phyloP scores from a whole-genome alignment of 2,329 filamentous ascomycete species.

The Hypoxylon sp. region DNA sequence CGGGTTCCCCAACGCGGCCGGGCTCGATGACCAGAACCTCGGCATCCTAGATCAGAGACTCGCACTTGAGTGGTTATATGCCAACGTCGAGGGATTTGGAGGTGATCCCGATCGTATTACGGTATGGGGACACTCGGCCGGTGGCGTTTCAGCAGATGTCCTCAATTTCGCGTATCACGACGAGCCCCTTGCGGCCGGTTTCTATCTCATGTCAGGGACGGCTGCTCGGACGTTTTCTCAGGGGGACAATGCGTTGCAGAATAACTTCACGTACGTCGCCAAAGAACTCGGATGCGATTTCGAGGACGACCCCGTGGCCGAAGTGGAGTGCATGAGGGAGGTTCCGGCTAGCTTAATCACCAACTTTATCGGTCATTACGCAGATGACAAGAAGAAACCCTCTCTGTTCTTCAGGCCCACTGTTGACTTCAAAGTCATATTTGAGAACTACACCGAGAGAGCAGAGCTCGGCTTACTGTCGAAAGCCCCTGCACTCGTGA shows the following conservation, averaged over 20 bases:
- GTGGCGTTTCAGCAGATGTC: slow-evolving; percentile 37
- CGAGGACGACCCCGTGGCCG: slow-evolving; percentile 43
- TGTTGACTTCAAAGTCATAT: slow-evolving; percentile 45
- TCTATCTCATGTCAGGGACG: slow-evolving; percentile 39
- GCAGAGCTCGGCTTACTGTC: slow-evolving; percentile 42
- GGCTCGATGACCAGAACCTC: slow-evolving; percentile 43
- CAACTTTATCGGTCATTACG: slow-evolving; percentile 42
- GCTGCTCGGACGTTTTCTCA: slow-evolving; percentile 37
- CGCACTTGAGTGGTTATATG: slow-evolving; percentile 48
- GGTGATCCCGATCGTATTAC: slow-evolving; percentile 41
- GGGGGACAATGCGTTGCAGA: slow-evolving; percentile 41
- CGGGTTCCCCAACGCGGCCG: slow-evolving; percentile 48
- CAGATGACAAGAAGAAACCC: slow-evolving; percentile 39
- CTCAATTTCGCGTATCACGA: slow-evolving; percentile 38
- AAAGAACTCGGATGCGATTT: slow-evolving; percentile 48
- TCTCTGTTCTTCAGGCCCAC: slow-evolving; percentile 45
- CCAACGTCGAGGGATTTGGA: slow-evolving; percentile 49
- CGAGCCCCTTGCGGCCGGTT: slow-evolving; percentile 33
- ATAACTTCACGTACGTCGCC: slow-evolving; percentile 52
- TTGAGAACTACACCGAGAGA: slow-evolving; percentile 45
- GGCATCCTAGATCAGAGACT: slow-evolving; percentile 47
- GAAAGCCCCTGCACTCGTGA: slow-evolving; percentile 40
- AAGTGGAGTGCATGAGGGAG: slow-evolving; percentile 51
- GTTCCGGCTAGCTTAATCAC: slow-evolving; percentile 46
- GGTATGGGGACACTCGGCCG: slow-evolving; percentile 40